A percentile compares a stretch with the other conserved stretches of the same genome.
Conservation (phyloP, 768 basidiomycete genomes). For the Mycena indigotica region DNA sequence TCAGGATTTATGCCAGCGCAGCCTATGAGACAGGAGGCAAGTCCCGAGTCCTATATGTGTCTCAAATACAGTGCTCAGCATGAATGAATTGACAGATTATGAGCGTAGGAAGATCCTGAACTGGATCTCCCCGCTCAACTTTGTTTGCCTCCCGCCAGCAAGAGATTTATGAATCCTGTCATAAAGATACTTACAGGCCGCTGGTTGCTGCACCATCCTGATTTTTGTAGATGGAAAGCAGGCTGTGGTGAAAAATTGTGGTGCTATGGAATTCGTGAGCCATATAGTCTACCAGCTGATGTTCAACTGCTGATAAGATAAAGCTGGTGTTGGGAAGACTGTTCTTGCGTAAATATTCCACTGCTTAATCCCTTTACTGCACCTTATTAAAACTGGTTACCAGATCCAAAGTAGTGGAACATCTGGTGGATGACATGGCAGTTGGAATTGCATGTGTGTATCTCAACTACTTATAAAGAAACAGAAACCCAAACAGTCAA, state of each 20-base stretch:
- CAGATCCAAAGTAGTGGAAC: background rate
- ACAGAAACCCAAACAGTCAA: background rate
- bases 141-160: slow-evolving; percentile 2
- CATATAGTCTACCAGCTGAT: background rate
- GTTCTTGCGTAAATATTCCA: slow-evolving; percentile 9
- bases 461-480: slow-evolving; percentile 9
- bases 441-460: background rate
- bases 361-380: background rate
- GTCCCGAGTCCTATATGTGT: no score
- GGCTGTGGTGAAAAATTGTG: slow-evolving; percentile 3
- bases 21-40: no score
- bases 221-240: slow-evolving; percentile 3
- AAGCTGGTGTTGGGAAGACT: slow-evolving; percentile 20
- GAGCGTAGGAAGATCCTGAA: slow-evolving; percentile 7
- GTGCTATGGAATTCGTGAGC: slow-evolving; percentile 19
- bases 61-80: no score
- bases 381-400: background rate
- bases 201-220: slow-evolving; percentile 8
- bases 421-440: background rate
- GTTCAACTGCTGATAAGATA: background rate
- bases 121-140: slow-evolving; percentile 20
- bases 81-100: no score
- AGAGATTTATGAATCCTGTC: background rate
- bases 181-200: slow-evolving; percentile 7
- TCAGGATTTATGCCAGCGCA: no score